phyloP scores from a whole-genome alignment of 495 filamentous ascomycete species.

The Trichoderma asperelloides region DNA sequence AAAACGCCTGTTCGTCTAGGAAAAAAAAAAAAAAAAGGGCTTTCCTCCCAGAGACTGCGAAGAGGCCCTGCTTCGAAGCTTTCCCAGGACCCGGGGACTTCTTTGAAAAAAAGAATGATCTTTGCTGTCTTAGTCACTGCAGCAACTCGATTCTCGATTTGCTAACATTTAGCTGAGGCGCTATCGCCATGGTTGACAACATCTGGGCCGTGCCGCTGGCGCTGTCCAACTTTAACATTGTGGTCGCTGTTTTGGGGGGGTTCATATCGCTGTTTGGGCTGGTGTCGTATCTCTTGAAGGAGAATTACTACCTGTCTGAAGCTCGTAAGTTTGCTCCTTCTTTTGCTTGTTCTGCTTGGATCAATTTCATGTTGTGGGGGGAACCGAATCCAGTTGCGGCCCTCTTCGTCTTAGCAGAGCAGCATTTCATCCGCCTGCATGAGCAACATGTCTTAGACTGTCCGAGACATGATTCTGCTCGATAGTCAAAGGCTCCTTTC shows the following conservation, averaged over 20 bases:
- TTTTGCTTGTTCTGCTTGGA: neutral
- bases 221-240: slow-evolving; percentile 70
- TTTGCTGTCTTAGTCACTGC: neutral
- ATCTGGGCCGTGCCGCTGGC: slow-evolving; percentile 9
- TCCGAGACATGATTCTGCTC: neutral
- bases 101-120: neutral
- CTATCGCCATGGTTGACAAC: neutral
- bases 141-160: neutral
- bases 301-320: slow-evolving; percentile 86
- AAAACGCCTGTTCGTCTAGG: too few relatives aligned
- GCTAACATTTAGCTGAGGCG: slow-evolving; percentile 1
- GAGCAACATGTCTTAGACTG: neutral
- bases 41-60: too few relatives aligned
- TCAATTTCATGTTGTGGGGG: too few relatives aligned
- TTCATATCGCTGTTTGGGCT: slow-evolving; percentile 85
- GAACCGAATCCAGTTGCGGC: too few relatives aligned
- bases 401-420: too few relatives aligned
- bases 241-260: slow-evolving; percentile 71
- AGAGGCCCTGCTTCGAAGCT: too few relatives aligned
- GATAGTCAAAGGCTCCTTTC: neutral
- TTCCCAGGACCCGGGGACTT: neutral
- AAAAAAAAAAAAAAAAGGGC: too few relatives aligned
- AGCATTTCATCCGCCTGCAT: neutral
- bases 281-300: slow-evolving; percentile 82
- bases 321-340: slow-evolving; percentile 50